Evolutionary conservation across 352 stramenopile genomes (phyloP), one percentile per base, ranked within the genome.

Genomic region (Saprolegnia diclina): DNA sequence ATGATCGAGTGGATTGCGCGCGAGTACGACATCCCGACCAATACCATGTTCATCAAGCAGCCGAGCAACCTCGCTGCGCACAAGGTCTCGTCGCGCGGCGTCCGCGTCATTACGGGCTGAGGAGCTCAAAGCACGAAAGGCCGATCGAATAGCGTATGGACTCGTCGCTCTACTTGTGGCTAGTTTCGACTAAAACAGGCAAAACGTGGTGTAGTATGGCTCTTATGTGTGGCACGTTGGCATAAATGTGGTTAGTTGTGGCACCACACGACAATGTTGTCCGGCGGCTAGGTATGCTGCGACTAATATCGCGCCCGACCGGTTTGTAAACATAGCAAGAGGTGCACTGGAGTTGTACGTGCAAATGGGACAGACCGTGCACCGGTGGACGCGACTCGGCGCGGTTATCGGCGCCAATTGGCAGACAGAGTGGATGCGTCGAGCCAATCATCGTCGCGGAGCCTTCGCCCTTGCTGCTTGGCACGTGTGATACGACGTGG

Each of bases 21-120:
- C 35, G 77, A 92, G 46, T 71, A 96, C 22, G 61, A 73, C 19
- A 81, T 98, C 24, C 82, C 79, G 7, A 79, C 82, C 38, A 97
- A 97, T 57, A 95, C 94, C 84, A 97, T 98, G 88, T 97, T 97
- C 67, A 96, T 97, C 64, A 80, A 82, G 37, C 92, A 95, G 75
- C 89, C 91, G 16, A 78, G 95, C 70, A 82, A 83, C 55, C 81
- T 89, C 61, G 85, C 91, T 71, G 94, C 93, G 72, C 89, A 97
- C 74, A 89, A 94, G 65, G 81, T 97, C 37, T 81, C 85, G 26
- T 76, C 86, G 54, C 77, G 93, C 29, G 90, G 90, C 32, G 85
- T 97, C 19, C 82, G 90, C 14, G 84, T 97, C 62, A 97, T 97
- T 72, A 96, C 88, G 4, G 67, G 81, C 29, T 91, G 75, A 61